Conservation (phyloP, 495 filamentous ascomycete species). For the Rhypophila decipiens region DNA sequence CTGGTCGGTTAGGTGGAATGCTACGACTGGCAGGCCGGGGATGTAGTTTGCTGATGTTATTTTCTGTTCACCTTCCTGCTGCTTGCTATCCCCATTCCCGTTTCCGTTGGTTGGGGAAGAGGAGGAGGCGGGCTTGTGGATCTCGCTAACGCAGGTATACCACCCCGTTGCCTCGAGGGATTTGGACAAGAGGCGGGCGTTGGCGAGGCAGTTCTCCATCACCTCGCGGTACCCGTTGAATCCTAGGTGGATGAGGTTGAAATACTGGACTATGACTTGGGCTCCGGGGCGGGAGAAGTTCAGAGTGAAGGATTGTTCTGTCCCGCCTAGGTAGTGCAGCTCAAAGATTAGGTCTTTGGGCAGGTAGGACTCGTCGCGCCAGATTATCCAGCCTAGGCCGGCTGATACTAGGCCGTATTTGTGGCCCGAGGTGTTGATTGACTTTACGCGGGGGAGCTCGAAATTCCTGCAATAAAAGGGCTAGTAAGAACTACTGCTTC, state of each 20-base stretch:
- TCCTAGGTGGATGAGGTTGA: constrained; percentile 69
- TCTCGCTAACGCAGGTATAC: constrained; percentile 64
- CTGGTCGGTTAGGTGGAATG: constrained; percentile 58
- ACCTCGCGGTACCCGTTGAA: constrained; percentile 57
- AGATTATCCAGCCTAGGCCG: constrained; percentile 71
- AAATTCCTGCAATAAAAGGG: constrained; percentile 49
- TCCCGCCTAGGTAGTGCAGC: constrained; percentile 69
- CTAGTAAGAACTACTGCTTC: not conserved
- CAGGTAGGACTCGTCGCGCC: constrained; percentile 61
- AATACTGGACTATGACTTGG: constrained; percentile 71
- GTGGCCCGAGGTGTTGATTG: constrained; percentile 66
- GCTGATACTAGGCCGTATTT: constrained; percentile 71
- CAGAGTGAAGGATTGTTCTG: constrained; percentile 65
- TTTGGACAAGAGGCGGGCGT: constrained; percentile 61
- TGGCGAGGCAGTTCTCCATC: constrained; percentile 67
- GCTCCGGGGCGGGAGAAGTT: constrained; percentile 71
- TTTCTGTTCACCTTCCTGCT: constrained; percentile 10
- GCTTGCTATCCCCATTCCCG: constrained; percentile 9
- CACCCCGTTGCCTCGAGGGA: constrained; percentile 63
- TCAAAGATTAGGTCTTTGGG: constrained; percentile 70
- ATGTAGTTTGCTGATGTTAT: constrained; percentile 58
- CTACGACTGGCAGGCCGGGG: constrained; percentile 64
- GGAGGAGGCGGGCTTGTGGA: constrained; percentile 46
- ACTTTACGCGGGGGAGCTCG: constrained; percentile 62
- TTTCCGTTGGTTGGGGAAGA: too few relatives aligned